A percentile compares a stretch with the other conserved stretches of the same genome.
phyloP scores from a whole-genome alignment of 2,329 filamentous ascomycete species.

The Decorospora gaudefroyi region DNA sequence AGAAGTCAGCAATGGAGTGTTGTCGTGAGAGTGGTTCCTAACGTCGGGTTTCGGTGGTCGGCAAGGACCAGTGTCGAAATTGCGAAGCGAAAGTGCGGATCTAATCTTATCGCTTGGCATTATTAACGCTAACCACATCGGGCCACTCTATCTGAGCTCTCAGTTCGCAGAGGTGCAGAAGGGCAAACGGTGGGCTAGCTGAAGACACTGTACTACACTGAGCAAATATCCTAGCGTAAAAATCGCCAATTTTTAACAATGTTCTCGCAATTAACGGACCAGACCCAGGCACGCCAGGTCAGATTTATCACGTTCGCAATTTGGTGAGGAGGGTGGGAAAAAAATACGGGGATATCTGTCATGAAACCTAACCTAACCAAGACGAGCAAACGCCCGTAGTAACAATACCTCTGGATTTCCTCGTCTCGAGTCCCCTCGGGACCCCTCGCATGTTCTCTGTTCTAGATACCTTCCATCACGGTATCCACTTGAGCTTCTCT shows the following conservation, averaged over 20 bases:
- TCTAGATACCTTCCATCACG: conserved; percentile 3
- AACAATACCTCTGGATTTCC: not conserved
- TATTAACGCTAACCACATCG: conserved; percentile 8
- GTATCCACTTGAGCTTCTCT: conserved; percentile 5
- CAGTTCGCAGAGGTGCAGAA: not conserved
- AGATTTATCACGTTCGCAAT: too few species aligned
- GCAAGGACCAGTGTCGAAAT: conserved; percentile 30
- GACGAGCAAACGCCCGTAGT: not conserved
- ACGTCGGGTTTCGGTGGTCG: conserved; percentile 22
- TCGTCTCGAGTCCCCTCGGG: not conserved
- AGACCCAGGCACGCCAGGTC: too few species aligned
- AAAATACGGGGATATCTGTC: conserved; percentile 28
- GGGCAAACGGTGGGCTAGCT: too few species aligned
- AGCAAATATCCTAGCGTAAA: too few species aligned
- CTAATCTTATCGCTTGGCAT: conserved; percentile 42
- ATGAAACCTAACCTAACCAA: conserved; percentile 22
- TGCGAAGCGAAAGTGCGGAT: conserved; percentile 30
- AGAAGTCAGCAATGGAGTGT: conserved; percentile 44
- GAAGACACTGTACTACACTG: too few species aligned
- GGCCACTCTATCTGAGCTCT: not conserved
- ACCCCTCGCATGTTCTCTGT: not conserved
- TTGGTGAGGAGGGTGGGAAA: too few species aligned
- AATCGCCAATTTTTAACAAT: too few species aligned
- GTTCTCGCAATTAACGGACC: too few species aligned
- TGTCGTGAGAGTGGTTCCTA: conserved; percentile 37